phyloP scores from a whole-genome alignment of 2,329 filamentous ascomycete genomes.

The Aspergillus japonicus region DNA sequence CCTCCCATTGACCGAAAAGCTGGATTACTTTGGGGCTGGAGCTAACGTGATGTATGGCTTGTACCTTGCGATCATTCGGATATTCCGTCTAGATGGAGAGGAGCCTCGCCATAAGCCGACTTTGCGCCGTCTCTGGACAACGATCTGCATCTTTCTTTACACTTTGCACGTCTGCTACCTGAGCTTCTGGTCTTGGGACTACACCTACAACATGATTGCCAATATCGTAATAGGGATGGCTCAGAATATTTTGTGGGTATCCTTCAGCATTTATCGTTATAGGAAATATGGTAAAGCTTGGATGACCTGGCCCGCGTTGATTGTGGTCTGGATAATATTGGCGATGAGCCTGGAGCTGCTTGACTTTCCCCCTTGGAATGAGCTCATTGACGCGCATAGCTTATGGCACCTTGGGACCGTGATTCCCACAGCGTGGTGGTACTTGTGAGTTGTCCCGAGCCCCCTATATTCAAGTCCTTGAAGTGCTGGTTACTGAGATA shows the following conservation, averaged over 20 bases:
- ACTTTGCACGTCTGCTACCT: conserved; percentile 76
- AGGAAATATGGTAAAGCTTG: conserved; percentile 65
- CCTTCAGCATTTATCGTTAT: conserved; percentile 76
- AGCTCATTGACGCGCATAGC: conserved; percentile 87
- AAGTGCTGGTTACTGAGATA: conserved; percentile 4
- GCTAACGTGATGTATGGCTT: conserved; percentile 87
- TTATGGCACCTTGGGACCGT: conserved; percentile 96
- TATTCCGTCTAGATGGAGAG: conserved; percentile 74
- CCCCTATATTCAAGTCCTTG: no score
- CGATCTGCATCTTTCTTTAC: conserved; percentile 70
- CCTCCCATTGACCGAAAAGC: conserved; percentile 79
- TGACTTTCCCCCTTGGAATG: conserved; percentile 83
- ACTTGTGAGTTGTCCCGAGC: conserved; percentile 67
- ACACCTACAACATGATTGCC: conserved; percentile 96
- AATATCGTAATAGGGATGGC: conserved; percentile 80
- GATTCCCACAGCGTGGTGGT: conserved; percentile 83
- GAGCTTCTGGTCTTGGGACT: conserved; percentile 85
- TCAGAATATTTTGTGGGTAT: conserved; percentile 81
- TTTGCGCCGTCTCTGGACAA: conserved; percentile 72
- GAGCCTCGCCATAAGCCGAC: conserved; percentile 48
- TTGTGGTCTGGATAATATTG: conserved; percentile 86
- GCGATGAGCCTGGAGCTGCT: conserved; percentile 95
- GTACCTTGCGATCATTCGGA: conserved; percentile 77
- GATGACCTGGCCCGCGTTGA: conserved; percentile 86
- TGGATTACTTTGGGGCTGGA: conserved; percentile 95